Base-by-base conservation (phyloP, 345 rosid genomes). In the Salix dunnii region DNA sequence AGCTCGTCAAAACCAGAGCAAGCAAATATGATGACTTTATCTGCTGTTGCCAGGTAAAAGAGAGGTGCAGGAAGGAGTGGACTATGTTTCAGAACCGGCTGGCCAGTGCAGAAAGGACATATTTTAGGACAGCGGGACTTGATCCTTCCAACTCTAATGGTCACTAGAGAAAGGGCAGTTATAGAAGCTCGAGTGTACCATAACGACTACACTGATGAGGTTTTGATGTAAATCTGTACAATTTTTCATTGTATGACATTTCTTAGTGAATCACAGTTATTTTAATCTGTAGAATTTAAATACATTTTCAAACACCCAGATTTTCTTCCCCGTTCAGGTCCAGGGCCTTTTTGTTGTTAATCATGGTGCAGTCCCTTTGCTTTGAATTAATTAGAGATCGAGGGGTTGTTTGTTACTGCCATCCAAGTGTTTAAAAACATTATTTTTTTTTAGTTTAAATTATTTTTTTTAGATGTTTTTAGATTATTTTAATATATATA, bases 61-160 rank as follows among this genome's bases (percentile, higher is more conserved):
- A 92, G 68, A 88, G 99, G 84, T 96, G 98, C 76, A 86, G 76
- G 80, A 84, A 74, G 77, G 99, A 96, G 77, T 96, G 99, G 99
- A 81, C 79, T 0, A 86, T 92, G 85, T 94, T 93, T 77, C 90
- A 87, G 77, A 82, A 77, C 21, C 85, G 98, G 69, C 43, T 93
- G 84, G 46, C 85, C 0, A 73, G 65, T 14, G 93, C 99, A 17
- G 99, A 96, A 72, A 81, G 78, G 31, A 85, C 83, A 55, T 93
- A 95, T 84, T 86, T 79, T 27, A 82, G 78, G 78, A 68, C 84
- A 43, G 71, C 77, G 4, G 87, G 77, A 40, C 67, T 75, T 62
- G 79, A 74, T 51, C 68, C 85, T 49, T 64, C 87, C 61, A 88
- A 87, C 77, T 79, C 84, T 46, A 76, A 87, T n/a, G 77, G 82